phyloP scores from a whole-genome alignment of 2,329 filamentous ascomycete species.

The Fusarium clavum region DNA sequence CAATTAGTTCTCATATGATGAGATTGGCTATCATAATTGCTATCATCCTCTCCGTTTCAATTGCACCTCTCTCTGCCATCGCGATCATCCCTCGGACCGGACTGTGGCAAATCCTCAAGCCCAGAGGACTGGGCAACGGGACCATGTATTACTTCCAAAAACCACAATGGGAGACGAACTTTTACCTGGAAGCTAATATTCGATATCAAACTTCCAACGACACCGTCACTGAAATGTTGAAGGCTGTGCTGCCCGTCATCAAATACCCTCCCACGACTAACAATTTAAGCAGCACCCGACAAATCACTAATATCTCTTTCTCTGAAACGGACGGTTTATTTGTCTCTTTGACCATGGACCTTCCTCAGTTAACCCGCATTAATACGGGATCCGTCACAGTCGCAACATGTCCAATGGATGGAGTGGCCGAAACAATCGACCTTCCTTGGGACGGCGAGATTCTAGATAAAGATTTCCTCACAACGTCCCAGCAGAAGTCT shows the following conservation, averaged over 20 bases:
- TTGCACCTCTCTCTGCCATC: neutral
- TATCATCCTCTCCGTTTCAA: neutral
- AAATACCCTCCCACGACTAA: too few species aligned
- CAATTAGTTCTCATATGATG: too few species aligned
- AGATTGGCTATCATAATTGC: neutral
- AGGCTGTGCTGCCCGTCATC: too few species aligned
- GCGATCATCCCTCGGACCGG: neutral
- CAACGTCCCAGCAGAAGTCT: neutral
- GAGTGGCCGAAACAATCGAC: neutral
- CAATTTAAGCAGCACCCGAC: neutral
- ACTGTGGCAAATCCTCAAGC: neutral
- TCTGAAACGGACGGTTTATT: neutral
- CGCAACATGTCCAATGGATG: neutral
- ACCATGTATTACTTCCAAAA: too few species aligned
- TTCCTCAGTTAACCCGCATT: too few species aligned
- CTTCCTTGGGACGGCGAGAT: neutral
- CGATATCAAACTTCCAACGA: too few species aligned
- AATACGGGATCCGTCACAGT: neutral
- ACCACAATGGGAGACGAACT: too few species aligned
- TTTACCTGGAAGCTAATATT: too few species aligned
- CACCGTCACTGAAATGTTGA: too few species aligned
- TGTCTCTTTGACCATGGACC: neutral
- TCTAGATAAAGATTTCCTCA: neutral
- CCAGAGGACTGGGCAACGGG: neutral
- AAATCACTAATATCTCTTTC: neutral